These are phyloP conservation scores for Fonsecaea pedrosoi DNA, from an alignment of 2,329 filamentous ascomycete species.

Conservation along the genomic window DNA sequence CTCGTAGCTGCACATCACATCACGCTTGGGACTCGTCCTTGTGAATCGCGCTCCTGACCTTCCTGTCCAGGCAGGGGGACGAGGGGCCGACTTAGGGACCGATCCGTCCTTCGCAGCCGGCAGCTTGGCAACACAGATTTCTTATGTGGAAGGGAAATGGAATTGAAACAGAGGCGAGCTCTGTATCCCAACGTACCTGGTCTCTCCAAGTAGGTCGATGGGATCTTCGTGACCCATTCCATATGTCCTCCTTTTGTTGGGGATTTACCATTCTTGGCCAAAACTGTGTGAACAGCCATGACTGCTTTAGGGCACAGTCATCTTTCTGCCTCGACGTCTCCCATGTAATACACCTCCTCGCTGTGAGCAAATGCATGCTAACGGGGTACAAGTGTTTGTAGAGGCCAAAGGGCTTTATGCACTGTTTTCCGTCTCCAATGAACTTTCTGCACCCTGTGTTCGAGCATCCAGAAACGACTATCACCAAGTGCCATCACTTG, in stretches of 20 bases:
- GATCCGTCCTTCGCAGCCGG: neutral
- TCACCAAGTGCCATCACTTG: neutral
- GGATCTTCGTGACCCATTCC: neutral
- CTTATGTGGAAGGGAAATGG: neutral
- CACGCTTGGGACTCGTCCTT: neutral
- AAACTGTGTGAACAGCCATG: neutral
- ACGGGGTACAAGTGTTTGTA: no score
- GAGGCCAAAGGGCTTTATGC: neutral
- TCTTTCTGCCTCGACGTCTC: neutral
- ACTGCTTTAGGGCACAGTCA: neutral
- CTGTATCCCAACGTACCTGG: neutral
- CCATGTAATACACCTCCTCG: neutral
- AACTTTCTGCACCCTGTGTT: neutral
- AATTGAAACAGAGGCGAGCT: neutral
- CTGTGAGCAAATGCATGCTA: neutral
- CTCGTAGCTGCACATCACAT: constrained; percentile 6
- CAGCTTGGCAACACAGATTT: neutral
- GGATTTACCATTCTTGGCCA: neutral
- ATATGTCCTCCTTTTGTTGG: neutral
- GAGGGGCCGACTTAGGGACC: neutral
- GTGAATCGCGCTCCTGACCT: constrained; percentile 7
- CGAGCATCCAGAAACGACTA: neutral
- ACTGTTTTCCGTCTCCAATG: neutral
- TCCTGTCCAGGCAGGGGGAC: neutral
- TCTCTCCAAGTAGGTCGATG: neutral